Evolutionary conservation across 148 eudicot genomes (phyloP), one percentile per base, ranked within the genome.

Genomic region (Fagopyrum homotropicum): DNA sequence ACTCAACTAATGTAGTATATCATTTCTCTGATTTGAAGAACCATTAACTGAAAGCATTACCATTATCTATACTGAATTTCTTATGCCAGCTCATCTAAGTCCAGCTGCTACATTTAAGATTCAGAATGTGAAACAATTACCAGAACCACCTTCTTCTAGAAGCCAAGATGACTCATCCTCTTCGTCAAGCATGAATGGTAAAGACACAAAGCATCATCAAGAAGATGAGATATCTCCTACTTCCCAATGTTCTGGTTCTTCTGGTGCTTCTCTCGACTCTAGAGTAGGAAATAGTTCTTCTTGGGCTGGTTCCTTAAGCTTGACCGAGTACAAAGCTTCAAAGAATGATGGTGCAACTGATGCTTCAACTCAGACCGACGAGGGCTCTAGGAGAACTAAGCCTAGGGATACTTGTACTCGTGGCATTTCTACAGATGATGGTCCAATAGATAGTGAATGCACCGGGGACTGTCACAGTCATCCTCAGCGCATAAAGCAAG

Each of bases 281-380:
- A 84, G 87, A 77, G 86, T 77, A 55, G 93, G 83, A 74, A 90
- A 90, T 79, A 84, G 79, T 75, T 80, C 92, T 69, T 84, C 98
- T 11, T 89, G 88, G 85, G 81, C 74, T 59, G 86, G 85, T 82
- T 89, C 92, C 72, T 76, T 93, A 74, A 88, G 90, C 81, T 78
- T 91, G 54, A 81, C 88, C 0, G 95, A 89, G 76, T 89, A 84
- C 83, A 88, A 86, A 80, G 78, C 84, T 66, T 77, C 86, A 78
- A 86, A 85, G 77, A 82, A 78, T 86, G 87, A 81, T 6, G 29
- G 61, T 76, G 85, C 88, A 40, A 85, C 91, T 55, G 91, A 93
- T 85, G 98, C 98, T 72, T 84, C 98, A 56, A 91, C 97, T 79
- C 98, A 93, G 79, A 93, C 95, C 0, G 95, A 93, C 61, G 61